Base-by-base conservation (phyloP, 75 land plant species). In the Picea glauca region DNA sequence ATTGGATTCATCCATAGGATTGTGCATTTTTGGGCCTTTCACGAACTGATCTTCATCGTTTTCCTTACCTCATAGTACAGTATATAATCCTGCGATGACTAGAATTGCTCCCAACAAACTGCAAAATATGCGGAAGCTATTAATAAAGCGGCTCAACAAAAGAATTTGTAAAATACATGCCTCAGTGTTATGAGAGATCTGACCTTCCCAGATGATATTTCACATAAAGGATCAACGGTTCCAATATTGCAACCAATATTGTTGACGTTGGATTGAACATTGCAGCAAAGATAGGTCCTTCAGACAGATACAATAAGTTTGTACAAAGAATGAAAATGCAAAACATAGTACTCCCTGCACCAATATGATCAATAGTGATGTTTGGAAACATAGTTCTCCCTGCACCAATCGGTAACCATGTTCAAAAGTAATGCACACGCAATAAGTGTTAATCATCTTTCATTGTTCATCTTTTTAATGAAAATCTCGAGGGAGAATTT, bases 191-290 rank as follows among this genome's bases (percentile, higher is more conserved):
- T 11, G 12, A 50, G 56, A 50, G 12, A 65, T 32, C 38, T 30
- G 15, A 75, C 76, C 76, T 75, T 75, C 76, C 62, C 30, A 75
- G 11, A 26, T 21, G 76, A 75, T 43, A 21, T 7, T 46, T 50
- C 1, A 23, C 60, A 54, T 79, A 58, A 43, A 80, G 81, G 60
- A 62, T 54, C 56, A 80, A 21, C 18, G 46, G 15, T 5, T 77
- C 15, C 38, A 77, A 75, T 31, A 77, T 33, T 60, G 38, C 59
- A 35, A 58, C 31, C 2, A 78, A 8, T 43, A 79, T 67, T 79
- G 38, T 81, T 66, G 81, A 23, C 46, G 58, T 80, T 62, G 81
- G 80, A 72, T 64, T 80, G 81, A 64, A 79, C 30, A 58, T 67
- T 35, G 75, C 80, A 70, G 75, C 46, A 40, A 77, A 77, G 1